Evolutionary conservation across 306 rosid species (phyloP), one percentile per base, ranked within the genome.

Genomic region (Citrullus amarus): DNA sequence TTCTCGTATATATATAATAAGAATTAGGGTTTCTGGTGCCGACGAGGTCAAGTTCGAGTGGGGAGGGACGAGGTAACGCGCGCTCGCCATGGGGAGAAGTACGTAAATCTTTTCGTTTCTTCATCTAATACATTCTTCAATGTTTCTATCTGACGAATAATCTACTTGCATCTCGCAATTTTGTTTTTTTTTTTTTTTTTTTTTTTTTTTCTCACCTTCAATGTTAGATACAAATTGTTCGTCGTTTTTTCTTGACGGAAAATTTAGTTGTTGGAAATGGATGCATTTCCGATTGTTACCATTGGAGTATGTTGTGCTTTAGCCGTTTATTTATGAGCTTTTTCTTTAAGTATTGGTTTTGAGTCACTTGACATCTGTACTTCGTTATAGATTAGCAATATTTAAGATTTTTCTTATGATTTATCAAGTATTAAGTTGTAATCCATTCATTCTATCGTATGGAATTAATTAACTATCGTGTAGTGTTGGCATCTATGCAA

Each of bases 21-120:
- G 16, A n/a, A 18, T 10, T 68, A 68, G 75, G 75, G 53, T 68
- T 68, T 41, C 6, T 55, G 17, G 9, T 39, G 74, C 32, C 17
- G 74, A 41, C 74, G 32, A n/a, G 34, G 54, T 68, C 34, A 41
- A 68, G 54, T 68, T 68, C 5, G 17, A 41, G 75, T 8, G 11
- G 32, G 5, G 9, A 6, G 34, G 18, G 54, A 39, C 48, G 10
- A 41, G 6, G 34, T 16, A 39, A 39, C 73, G 51, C 10, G 5
- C 53, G 36, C 18, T 6, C 75, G 36, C 55, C 18, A 70, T 70
- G 76, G 76, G 76, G 12, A 70, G 76, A 70, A 70, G 76, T 70
- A 70, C 39, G 57, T n/a, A n/a, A 41, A 44, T 25, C 6, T 46
- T 70, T 46, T 12, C 5, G 57, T 6, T 70, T 70, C 13, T 70